Evolutionary conservation across 2,329 filamentous ascomycete genomes (phyloP).

Genomic region (Fusarium stilboides): DNA sequence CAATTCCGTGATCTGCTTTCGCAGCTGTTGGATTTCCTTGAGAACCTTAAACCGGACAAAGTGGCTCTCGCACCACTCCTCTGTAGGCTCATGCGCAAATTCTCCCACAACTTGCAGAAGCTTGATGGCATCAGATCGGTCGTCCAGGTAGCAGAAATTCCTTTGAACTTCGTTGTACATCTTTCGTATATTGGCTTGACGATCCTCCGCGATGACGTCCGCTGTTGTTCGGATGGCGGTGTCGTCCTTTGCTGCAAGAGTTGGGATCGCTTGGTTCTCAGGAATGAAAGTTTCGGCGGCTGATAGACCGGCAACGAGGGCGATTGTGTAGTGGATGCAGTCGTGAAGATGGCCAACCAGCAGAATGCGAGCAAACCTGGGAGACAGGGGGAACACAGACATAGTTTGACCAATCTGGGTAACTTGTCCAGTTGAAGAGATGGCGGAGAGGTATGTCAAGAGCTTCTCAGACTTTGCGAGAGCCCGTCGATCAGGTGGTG

Average conservation of each 20-base stretch:
- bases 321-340: conserved; percentile 88
- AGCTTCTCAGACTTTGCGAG: conserved; percentile 89
- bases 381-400: conserved; percentile 90
- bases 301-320: conserved; percentile 89
- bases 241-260: conserved; percentile 63
- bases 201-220: conserved; percentile 80
- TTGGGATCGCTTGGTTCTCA: conserved; percentile 81
- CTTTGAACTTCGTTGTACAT: conserved; percentile 80
- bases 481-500: conserved; percentile 82
- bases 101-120: conserved; percentile 90
- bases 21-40: conserved; percentile 86
- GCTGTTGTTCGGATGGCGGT: conserved; percentile 72
- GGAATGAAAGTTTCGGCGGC: conserved; percentile 90
- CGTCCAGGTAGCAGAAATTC: conserved; percentile 85
- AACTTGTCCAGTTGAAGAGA: conserved; percentile 79
- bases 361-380: conserved; percentile 93
- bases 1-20: conserved; percentile 85
- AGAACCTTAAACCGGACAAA: conserved; percentile 92
- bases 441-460: conserved; percentile 86
- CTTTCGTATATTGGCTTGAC: conserved; percentile 74
- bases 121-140: conserved; percentile 90
- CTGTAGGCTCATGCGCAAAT: conserved; percentile 81
- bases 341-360: conserved; percentile 86
- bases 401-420: conserved; percentile 86
- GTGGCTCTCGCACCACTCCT: conserved; percentile 83